Conservation (phyloP, 495 filamentous ascomycete genomes). For the Penicillium simplicissimum region DNA sequence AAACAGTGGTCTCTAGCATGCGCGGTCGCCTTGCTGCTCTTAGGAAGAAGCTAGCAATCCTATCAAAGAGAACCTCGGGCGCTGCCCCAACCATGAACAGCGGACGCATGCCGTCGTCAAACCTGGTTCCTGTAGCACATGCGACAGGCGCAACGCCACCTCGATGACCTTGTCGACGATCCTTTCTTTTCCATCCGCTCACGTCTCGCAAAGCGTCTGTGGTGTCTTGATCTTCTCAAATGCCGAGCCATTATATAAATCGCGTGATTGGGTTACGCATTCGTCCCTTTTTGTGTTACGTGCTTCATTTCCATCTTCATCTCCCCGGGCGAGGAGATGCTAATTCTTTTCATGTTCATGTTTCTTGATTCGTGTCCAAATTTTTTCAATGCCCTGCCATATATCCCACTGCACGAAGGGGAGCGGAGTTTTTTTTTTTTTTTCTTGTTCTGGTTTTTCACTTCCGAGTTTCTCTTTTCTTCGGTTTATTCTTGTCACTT, state of each 20-base stretch:
- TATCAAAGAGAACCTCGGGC: constrained; percentile 53
- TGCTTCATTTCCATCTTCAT: neutral
- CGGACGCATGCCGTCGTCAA: constrained; percentile 36
- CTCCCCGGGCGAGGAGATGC: constrained; percentile 7
- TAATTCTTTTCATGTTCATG: constrained; percentile 20
- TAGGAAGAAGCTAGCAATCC: constrained; percentile 57
- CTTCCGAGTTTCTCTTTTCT: constrained; percentile 7
- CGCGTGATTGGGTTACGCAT: neutral
- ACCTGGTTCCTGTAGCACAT: constrained; percentile 30
- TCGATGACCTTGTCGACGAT: constrained; percentile 18
- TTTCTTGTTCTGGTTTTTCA: constrained; percentile 14
- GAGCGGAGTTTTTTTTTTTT: constrained; percentile 23
- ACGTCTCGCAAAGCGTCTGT: constrained; percentile 19
- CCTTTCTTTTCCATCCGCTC: constrained; percentile 11
- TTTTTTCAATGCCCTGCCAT: constrained; percentile 20
- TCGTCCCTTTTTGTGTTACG: neutral
- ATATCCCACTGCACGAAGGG: constrained; percentile 29
- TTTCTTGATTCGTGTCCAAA: constrained; percentile 16
- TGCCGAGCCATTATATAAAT: neutral
- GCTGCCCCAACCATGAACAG: constrained; percentile 33
- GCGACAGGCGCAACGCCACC: constrained; percentile 35
- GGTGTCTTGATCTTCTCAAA: neutral
- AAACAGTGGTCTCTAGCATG: constrained; percentile 60
- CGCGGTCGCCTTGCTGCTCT: constrained; percentile 55
- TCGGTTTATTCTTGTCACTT: neutral